Evolutionary conservation across 73 alveolate species (phyloP), one percentile per base, ranked within the genome.

Genomic region (Paramecium caudatum): DNA sequence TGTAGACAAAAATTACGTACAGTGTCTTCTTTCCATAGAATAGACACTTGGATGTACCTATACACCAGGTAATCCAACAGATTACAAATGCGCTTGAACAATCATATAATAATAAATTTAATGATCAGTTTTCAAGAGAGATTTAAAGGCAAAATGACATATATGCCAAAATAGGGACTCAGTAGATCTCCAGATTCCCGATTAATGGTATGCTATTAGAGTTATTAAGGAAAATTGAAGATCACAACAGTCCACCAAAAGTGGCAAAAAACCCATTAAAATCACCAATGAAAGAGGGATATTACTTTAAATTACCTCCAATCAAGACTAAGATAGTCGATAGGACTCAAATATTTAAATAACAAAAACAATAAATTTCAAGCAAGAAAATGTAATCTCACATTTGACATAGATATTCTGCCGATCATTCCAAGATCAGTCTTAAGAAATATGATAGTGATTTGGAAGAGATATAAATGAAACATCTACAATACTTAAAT

Each of bases 131-230:
- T 55, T 55, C 23, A 55, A 23, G 80, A 55, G 23, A 16, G 80
- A 55, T 55, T 55, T 15, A 55, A 55, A 55, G 80, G 80, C 46
- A 55, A 55, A 55, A 55, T 55, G 80, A 27, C 80, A 55, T 55
- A 55, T 43, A 55, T 55, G 23, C 30, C 80, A 9, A 55, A 55
- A 55, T 55, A 55, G 10, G 80, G 80, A 10, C 23, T 55, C 30
- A 55, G 30, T 4, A 7, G 30, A 55, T 55, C 80, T 43, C 80
- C 80, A 27, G 80, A 55, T 55, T 13, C 30, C 30, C 23, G 30
- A 55, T 55, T 27, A 55, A 55, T 55, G 80, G 80, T 55, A 55
- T 55, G 23, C 3, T 23, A 27, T 55, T 21, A 12, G 30, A 27
- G 41, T 43, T 55, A 55, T 55, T 55, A 55, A 55, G 80, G 23